Percentiles rank a stretch among this genome's conserved stretches.
Conservation (phyloP, 1,284 basidiomycete species). For the Cutaneotrichosporon sp. region DNA sequence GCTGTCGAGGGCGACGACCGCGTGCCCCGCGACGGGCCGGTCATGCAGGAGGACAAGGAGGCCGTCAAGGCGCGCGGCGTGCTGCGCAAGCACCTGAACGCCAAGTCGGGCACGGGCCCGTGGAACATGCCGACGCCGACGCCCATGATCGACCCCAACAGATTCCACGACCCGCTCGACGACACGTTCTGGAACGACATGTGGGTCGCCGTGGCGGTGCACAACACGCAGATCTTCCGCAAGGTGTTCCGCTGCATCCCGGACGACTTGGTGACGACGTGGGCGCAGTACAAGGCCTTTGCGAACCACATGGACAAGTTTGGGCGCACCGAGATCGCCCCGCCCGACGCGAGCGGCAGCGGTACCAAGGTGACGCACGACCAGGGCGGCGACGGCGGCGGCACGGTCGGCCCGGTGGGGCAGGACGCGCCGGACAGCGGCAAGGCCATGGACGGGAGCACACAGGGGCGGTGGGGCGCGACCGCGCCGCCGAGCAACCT, state of each 20-base stretch:
- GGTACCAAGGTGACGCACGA: conserved; percentile 51
- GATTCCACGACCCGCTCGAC: conserved; percentile 82
- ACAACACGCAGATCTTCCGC: conserved; percentile 90
- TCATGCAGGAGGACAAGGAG: conserved; percentile 51
- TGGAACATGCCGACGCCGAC: conserved; percentile 63
- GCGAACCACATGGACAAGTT: conserved; percentile 70
- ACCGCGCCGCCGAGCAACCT: conserved; percentile 8
- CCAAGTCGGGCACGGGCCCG: conserved; percentile 57
- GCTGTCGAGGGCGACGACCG: conserved; percentile 58
- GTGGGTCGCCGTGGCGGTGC: conserved; percentile 79
- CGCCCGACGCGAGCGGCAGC: conserved; percentile 24
- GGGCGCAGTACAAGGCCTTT: conserved; percentile 93
- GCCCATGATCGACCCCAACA: conserved; percentile 71
- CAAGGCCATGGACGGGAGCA: background rate
- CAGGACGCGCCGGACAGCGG: conserved; percentile 9
- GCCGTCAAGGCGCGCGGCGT: conserved; percentile 59
- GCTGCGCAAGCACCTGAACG: conserved; percentile 61
- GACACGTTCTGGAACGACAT: conserved; percentile 84
- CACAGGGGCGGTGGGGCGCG: background rate
- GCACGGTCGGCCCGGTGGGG: conserved; percentile 45
- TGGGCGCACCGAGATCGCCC: conserved; percentile 35
- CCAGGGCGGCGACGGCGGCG: conserved; percentile 55
- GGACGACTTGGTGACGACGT: conserved; percentile 85
- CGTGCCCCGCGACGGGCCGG: conserved; percentile 24
- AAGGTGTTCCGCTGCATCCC: conserved; percentile 91